Evolutionary conservation across 805 yeast genomes (phyloP), one percentile per base, ranked within the genome.

Genomic region (Osmozyma mogii): DNA sequence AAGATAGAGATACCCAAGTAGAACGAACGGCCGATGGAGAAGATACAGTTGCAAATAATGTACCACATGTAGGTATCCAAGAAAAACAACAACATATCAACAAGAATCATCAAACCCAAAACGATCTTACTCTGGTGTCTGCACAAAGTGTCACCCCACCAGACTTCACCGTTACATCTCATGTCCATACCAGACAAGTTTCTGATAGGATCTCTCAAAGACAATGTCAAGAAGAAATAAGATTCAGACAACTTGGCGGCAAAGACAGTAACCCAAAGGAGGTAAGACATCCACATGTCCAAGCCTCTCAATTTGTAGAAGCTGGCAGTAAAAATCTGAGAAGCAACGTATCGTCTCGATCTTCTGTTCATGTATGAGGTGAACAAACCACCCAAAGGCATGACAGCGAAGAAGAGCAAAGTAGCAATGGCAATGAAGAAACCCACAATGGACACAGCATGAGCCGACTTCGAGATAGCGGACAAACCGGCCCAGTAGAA

Each of bases 11-110:
- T 88, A 81, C 99, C 99, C 61, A 94, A 73, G 72, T 89, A 92
- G 74, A 92, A 92, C 10, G 98, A 92, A 57, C 95, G 84, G 48
- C 95, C 96, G 51, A 92, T 85, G 38, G 97, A 89, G 76, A 85
- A 88, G 45, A 85, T 74, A 61, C 95, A 82, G 75, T 89, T 92
- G 58, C 83, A 79, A 49, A 92, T 69, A 69, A 92, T 88, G 72
- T 92, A 92, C 99, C 99, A 92, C 81, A 92, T 74, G 61, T 85
- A 92, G 38, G 98, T 85, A 82, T 92, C 99, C 71, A 92, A 73
- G 78, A 92, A 92, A 82, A 92, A 92, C 62, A 92, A 72, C 47
- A 92, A 68, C 71, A 94, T 68, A 65, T 92, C 98, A 29, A 95
- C 89, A 37, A 82, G 76, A 45, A 73, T 76, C 95, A 92, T 89